Conservation (phyloP, 2,329 filamentous ascomycete genomes). For the Xylariaceae sp. region DNA sequence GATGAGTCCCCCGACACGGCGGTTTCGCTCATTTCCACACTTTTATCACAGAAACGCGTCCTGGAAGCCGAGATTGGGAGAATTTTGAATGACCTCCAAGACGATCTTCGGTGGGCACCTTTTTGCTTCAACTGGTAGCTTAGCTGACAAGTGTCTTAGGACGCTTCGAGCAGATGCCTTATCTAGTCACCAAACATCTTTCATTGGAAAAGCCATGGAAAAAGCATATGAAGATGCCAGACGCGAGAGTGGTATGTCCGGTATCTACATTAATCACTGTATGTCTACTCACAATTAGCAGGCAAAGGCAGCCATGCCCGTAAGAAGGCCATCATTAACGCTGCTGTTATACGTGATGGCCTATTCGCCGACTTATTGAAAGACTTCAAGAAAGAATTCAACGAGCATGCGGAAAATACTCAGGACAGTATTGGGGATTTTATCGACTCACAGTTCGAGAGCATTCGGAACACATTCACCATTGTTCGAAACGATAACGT, state of each 20-base stretch:
- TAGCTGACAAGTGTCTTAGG: slow-evolving; percentile 33
- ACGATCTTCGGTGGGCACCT: slow-evolving; percentile 17
- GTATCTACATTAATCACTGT: background rate
- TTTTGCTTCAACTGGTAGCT: slow-evolving; percentile 8
- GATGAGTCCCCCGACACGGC: background rate
- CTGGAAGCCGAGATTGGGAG: slow-evolving; percentile 36
- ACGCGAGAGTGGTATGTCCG: slow-evolving; percentile 43
- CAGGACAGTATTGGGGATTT: slow-evolving; percentile 33
- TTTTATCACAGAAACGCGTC: slow-evolving; percentile 40
- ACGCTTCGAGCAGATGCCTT: slow-evolving; percentile 44
- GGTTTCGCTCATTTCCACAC: slow-evolving; percentile 35
- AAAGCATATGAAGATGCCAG: slow-evolving; percentile 42
- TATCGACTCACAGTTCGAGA: slow-evolving; percentile 35
- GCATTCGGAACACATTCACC: slow-evolving; percentile 42
- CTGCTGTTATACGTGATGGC: slow-evolving; percentile 31
- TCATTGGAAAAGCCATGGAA: slow-evolving; percentile 48
- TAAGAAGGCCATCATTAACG: slow-evolving; percentile 45
- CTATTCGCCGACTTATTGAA: slow-evolving; percentile 44
- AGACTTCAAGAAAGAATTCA: slow-evolving; percentile 37
- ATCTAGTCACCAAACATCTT: slow-evolving; percentile 47
- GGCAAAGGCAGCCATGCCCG: slow-evolving; percentile 44
- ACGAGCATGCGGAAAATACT: slow-evolving; percentile 13
- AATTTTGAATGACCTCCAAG: slow-evolving; percentile 35
- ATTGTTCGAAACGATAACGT: slow-evolving; percentile 49
- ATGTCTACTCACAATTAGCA: slow-evolving; percentile 24